A percentile compares a stretch with the other conserved stretches of the same genome.
These are phyloP conservation scores for Lyophyllum atratum DNA, from an alignment of 768 basidiomycete genomes.

Conservation along the genomic window DNA sequence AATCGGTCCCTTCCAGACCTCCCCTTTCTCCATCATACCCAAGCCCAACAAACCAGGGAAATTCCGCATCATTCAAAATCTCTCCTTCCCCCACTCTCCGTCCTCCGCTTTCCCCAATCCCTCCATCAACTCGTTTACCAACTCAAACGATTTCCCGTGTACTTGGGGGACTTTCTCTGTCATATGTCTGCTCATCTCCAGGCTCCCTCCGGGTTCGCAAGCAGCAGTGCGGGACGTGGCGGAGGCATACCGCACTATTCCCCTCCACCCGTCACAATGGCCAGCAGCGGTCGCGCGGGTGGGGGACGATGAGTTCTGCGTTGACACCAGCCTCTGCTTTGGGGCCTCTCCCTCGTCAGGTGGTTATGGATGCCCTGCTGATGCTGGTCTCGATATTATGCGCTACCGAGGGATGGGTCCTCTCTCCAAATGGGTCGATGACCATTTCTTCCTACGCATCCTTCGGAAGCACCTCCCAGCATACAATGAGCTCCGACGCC, in stretches of 20 bases:
- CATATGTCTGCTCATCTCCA: slow-evolving; percentile 1
- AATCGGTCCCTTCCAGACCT: slow-evolving; percentile 31
- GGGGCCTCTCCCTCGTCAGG: background rate
- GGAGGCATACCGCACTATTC: slow-evolving; percentile 14
- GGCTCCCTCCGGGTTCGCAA: slow-evolving; percentile 8
- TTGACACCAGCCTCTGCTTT: background rate
- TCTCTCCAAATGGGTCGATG: slow-evolving; percentile 23
- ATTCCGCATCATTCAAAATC: slow-evolving; percentile 27
- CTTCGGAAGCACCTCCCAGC: slow-evolving; percentile 14
- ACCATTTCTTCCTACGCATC: slow-evolving; percentile 23
- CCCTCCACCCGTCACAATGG: background rate
- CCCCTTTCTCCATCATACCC: slow-evolving; percentile 25
- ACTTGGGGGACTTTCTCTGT: slow-evolving; percentile 27
- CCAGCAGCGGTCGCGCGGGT: background rate
- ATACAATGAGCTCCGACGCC: slow-evolving; percentile 10
- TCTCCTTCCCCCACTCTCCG: slow-evolving; percentile 19
- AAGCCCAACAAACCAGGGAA: slow-evolving; percentile 22
- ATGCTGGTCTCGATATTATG: slow-evolving; percentile 16
- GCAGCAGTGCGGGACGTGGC: slow-evolving; percentile 10
- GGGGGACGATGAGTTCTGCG: background rate
- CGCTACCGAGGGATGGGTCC: slow-evolving; percentile 16
- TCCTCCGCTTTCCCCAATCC: background rate
- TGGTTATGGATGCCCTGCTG: slow-evolving; percentile 17
- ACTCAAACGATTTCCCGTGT: slow-evolving; percentile 28
- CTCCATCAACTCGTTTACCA: slow-evolving; percentile 25